These are phyloP conservation scores for Toxoplasma gondii DNA, from an alignment of 169 alveolate species.

Conservation along the genomic window DNA sequence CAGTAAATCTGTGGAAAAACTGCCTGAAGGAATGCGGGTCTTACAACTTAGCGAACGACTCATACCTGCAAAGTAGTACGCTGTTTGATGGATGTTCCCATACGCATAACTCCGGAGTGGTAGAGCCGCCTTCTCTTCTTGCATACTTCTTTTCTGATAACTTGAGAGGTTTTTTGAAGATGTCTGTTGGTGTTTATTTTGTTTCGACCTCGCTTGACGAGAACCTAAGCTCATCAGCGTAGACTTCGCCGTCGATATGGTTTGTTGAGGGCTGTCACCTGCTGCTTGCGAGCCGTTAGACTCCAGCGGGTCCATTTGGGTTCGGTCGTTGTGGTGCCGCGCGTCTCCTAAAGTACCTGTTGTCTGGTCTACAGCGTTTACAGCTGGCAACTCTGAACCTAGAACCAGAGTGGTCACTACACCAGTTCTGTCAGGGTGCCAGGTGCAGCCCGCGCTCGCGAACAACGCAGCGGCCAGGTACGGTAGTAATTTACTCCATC, in stretches of 20 bases:
- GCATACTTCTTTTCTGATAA: not conserved
- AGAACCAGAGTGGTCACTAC: too few species aligned
- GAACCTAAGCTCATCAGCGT: not conserved
- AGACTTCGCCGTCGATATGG: not conserved
- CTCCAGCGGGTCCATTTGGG: not conserved
- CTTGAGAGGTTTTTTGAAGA: not conserved
- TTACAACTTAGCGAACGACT: not conserved
- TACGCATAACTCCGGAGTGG: constrained; percentile 39
- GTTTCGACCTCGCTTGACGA: not conserved
- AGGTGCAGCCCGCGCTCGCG: too few species aligned
- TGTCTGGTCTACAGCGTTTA: too few species aligned
- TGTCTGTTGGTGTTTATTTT: not conserved
- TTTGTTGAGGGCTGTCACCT: not conserved
- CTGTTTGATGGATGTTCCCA: constrained; percentile 58
- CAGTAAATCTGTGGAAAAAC: too few species aligned
- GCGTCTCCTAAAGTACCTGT: too few species aligned
- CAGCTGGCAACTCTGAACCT: too few species aligned
- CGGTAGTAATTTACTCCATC: too few species aligned
- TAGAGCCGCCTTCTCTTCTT: not conserved
- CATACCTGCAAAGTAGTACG: constrained; percentile 56
- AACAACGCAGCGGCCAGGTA: too few species aligned
- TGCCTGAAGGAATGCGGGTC: too few species aligned
- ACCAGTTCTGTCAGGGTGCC: too few species aligned
- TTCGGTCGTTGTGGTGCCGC: not conserved
- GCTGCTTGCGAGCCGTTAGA: not conserved